Conservation (phyloP, 2,329 filamentous ascomycete genomes). For the Alternaria gansuensis region DNA sequence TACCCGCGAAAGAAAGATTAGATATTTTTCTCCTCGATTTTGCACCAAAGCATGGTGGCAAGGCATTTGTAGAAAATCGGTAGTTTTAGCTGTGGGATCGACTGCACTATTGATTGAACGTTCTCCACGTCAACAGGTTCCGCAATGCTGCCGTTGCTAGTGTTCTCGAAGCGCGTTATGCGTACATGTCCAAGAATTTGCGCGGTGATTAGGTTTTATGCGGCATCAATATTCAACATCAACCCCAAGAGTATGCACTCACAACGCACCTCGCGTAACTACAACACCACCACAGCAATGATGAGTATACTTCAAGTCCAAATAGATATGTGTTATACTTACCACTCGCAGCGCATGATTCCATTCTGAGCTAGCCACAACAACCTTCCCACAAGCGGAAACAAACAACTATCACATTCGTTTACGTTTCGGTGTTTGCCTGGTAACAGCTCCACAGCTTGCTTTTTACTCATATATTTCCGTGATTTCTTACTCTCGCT, state of each 20-base stretch:
- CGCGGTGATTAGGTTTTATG: not conserved
- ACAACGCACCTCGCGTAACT: not conserved
- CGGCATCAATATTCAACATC: no score
- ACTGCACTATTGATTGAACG: no score
- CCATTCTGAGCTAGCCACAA: no score
- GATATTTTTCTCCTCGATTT: no score
- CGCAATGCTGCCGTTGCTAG: not conserved
- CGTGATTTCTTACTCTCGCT: not conserved
- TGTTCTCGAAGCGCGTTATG: not conserved
- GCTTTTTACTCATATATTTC: not conserved
- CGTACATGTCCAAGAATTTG: not conserved
- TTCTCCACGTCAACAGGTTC: no score
- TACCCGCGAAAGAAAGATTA: no score
- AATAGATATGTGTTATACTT: rapidly evolving
- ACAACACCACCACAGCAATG: not conserved
- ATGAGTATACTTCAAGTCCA: not conserved
- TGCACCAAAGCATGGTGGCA: no score
- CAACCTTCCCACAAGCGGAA: not conserved
- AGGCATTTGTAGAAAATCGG: no score
- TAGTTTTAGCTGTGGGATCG: no score
- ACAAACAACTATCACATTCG: not conserved
- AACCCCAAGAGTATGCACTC: not conserved
- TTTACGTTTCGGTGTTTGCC: not conserved
- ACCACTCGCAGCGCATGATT: not conserved
- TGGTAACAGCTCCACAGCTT: not conserved